Percentiles rank a stretch among this genome's conserved stretches.
Evolutionary conservation across 441 rosid species (phyloP).

Genomic region (Isatis lusitanica): DNA sequence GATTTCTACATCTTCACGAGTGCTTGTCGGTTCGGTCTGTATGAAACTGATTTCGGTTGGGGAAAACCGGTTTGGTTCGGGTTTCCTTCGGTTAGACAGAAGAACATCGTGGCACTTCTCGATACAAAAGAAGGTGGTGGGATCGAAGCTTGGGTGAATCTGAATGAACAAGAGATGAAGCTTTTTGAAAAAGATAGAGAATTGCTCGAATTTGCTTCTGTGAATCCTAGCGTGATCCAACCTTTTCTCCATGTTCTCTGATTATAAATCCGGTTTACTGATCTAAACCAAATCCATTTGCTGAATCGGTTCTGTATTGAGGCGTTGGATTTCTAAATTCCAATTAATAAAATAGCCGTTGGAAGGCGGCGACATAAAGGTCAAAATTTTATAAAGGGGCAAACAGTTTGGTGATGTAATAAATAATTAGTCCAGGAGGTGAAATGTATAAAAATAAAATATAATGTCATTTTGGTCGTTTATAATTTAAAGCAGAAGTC

Average conservation of each 20-base stretch:
- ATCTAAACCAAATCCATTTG: conserved; percentile 3
- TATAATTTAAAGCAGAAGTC: too few relatives aligned
- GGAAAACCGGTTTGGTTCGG: conserved; percentile 48
- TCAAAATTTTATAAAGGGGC: background rate
- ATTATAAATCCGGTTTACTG: conserved; percentile 4
- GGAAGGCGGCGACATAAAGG: background rate
- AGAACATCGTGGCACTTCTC: conserved; percentile 34
- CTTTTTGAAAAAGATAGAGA: conserved; percentile 32
- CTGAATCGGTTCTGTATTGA: background rate
- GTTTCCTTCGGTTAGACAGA: conserved; percentile 17
- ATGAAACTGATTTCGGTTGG: conserved; percentile 51
- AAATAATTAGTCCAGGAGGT: background rate
- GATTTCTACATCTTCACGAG: conserved; percentile 38
- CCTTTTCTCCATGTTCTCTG: conserved; percentile 34
- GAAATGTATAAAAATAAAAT: background rate
- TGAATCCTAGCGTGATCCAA: conserved; percentile 31
- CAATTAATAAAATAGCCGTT: conserved; percentile 26
- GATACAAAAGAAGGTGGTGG: conserved; percentile 39
- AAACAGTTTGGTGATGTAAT: conserved; percentile 11
- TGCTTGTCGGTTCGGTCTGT: conserved; percentile 42
- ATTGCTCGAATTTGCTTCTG: conserved; percentile 27
- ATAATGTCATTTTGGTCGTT: background rate
- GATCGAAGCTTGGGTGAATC: conserved; percentile 51
- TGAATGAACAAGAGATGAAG: conserved; percentile 39
- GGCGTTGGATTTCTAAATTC: background rate